Evolutionary conservation across 1,284 basidiomycete species (phyloP).

Genomic region (Bondarzewia mesenterica): DNA sequence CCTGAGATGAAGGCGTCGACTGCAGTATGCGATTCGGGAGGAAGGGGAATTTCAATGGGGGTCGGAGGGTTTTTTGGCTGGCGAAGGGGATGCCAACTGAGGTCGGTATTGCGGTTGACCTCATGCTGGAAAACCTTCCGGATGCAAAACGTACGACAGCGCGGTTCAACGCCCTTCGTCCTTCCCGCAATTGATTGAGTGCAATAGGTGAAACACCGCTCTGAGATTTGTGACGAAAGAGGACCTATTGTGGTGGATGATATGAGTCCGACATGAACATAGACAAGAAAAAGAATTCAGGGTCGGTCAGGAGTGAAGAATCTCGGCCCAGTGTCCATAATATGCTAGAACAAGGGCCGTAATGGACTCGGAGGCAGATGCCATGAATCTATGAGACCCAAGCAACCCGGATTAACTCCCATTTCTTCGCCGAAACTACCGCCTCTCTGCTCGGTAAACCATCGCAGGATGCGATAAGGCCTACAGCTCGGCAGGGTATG

Average conservation of each 20-base stretch:
- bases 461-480: too few species aligned
- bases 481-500: too few species aligned
- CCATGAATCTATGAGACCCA: too few species aligned
- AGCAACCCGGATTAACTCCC: too few species aligned
- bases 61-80: constrained; percentile 9
- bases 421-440: too few species aligned
- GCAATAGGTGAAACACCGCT: constrained; percentile 70
- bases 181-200: constrained; percentile 57
- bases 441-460: too few species aligned
- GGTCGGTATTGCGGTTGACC: constrained; percentile 47
- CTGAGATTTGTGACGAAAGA: constrained; percentile 52
- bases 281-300: background rate
- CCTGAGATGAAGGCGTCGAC: constrained; percentile 6
- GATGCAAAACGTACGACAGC: constrained; percentile 60
- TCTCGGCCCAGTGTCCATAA: too few species aligned
- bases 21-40: constrained; percentile 10
- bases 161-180: constrained; percentile 43
- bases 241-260: constrained; percentile 30
- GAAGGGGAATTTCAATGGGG: constrained; percentile 6
- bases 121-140: constrained; percentile 69
- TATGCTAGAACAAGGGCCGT: too few species aligned
- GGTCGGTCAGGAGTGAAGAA: too few species aligned
- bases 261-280: background rate
- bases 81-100: constrained; percentile 8
- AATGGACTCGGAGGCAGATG: too few species aligned